These are phyloP conservation scores for Cylindrodendrum hubeiense DNA, from an alignment of 2,329 filamentous ascomycete genomes.

Conservation along the genomic window DNA sequence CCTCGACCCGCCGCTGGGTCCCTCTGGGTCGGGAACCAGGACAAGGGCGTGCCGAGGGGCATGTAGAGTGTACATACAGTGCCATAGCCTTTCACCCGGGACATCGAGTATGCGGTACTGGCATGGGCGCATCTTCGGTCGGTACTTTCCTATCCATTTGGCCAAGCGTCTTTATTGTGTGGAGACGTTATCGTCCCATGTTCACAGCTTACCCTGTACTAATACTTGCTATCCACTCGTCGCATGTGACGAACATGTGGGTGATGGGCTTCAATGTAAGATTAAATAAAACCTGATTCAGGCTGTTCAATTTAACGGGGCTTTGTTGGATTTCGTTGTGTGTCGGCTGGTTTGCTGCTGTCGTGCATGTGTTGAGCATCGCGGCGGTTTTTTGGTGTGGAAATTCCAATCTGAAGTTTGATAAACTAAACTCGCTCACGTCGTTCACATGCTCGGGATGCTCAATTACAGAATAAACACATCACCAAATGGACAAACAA, in stretches of 20 bases:
- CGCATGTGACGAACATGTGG: not conserved
- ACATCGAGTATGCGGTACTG: too few relatives aligned
- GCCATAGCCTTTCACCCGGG: too few relatives aligned
- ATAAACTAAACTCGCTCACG: too few relatives aligned
- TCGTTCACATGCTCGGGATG: too few relatives aligned
- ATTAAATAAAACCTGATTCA: not conserved
- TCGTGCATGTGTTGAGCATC: too few relatives aligned
- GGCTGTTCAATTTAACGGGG: not conserved
- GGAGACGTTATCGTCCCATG: constrained; percentile 14
- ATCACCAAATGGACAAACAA: too few relatives aligned
- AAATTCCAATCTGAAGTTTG: too few relatives aligned
- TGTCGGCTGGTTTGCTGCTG: not conserved
- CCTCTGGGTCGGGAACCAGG: constrained; percentile 3
- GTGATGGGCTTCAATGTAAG: not conserved
- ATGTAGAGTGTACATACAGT: not conserved
- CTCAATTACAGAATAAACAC: too few relatives aligned
- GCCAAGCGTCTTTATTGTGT: constrained; percentile 23
- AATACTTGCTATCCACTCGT: not conserved
- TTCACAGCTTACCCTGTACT: constrained; percentile 16
- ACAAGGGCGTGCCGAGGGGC: not conserved
- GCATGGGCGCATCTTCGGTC: not conserved
- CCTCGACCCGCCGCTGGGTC: constrained; percentile 11
- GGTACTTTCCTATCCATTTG: constrained; percentile 20
- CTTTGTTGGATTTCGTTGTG: not conserved
- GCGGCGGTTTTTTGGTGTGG: too few relatives aligned